Base-by-base conservation (phyloP, 2,329 filamentous ascomycete genomes). In the Trichoderma aggressivum region DNA sequence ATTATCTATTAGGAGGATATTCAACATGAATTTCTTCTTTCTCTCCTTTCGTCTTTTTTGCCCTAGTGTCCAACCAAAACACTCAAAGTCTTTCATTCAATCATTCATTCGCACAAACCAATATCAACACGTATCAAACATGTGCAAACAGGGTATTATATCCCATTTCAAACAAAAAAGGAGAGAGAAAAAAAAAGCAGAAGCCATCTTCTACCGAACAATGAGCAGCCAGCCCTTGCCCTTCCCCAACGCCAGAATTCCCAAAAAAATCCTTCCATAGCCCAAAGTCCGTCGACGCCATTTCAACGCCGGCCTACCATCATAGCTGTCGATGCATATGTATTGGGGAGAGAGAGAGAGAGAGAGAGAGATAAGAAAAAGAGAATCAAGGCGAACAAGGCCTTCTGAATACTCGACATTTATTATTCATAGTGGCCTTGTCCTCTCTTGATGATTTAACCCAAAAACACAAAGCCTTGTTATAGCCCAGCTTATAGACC, bases 301-400 rank as follows among this genome's bases (percentile, higher is more conserved):
- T 71, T 24, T n/a, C 66, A 74, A 74, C 72, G 62, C 74, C 73
- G 32, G 56, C 55, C 47, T 30, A 39, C 59, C 70, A 34, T 47
- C 53, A 64, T 50, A 30, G 16, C 47, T n/a, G 12, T 69, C 21
- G 50, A 66, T 70, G 71, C 34, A 66, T 60, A 68, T 53, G 47
- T 67, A 70, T 61, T 47, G 14, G 34, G 36, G 14, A 55, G 36
- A 24, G 66, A 39, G 60, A 65, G 50, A 71, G 34, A 43, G 55
- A 58, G 36, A 66, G 34, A 65, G 47, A 56, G 14, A 43, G 8
- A 16, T 53, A 71, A 43, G 14, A 14, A 58, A 71, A 70, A 73
- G 70, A 75, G 68, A 72, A 73, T 73, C 69, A 72, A 75, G 71
- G 72, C 28, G 6, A 34, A 73, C 74, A 32, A 32, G 39, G 30